A percentile compares a stretch with the other conserved stretches of the same genome.
These are phyloP conservation scores for Kazachstania martiniae DNA, from an alignment of 805 yeast genomes.

Conservation along the genomic window DNA sequence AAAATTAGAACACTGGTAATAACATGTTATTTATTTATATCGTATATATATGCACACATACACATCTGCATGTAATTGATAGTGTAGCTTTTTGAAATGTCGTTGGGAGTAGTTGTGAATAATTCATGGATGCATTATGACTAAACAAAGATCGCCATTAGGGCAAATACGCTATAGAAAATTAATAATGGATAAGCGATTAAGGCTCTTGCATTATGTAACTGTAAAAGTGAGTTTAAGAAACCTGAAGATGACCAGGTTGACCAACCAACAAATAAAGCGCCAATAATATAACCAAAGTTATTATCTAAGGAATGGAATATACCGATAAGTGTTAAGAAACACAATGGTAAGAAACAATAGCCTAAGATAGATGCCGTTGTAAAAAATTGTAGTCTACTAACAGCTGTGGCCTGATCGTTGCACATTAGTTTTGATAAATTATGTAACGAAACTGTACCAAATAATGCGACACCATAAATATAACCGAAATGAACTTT, in stretches of 20 bases:
- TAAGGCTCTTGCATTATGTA: slow-evolving; percentile 76
- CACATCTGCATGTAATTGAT: background rate
- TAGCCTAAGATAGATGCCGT: slow-evolving; percentile 92
- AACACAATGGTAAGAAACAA: slow-evolving; percentile 80
- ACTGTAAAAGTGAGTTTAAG: slow-evolving; percentile 72
- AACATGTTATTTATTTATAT: no score
- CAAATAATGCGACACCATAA: slow-evolving; percentile 90
- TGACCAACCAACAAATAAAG: slow-evolving; percentile 74
- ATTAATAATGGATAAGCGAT: slow-evolving; percentile 89
- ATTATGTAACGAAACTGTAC: slow-evolving; percentile 74
- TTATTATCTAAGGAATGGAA: slow-evolving; percentile 67
- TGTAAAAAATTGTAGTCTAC: slow-evolving; percentile 36
- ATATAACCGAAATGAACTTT: slow-evolving; percentile 95
- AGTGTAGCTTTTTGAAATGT: no score
- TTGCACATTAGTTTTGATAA: slow-evolving; percentile 82
- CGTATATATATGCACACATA: background rate
- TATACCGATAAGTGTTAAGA: slow-evolving; percentile 45
- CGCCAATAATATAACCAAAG: slow-evolving; percentile 60
- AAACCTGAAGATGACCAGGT: slow-evolving; percentile 89
- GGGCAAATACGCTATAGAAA: slow-evolving; percentile 87
- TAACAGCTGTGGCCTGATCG: slow-evolving; percentile 22
- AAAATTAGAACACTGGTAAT: no score
- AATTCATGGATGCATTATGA: slow-evolving; percentile 10
- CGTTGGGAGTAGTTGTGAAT: no score
- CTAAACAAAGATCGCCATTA: slow-evolving; percentile 77